A percentile compares a stretch with the other conserved stretches of the same genome.
phyloP scores from a whole-genome alignment of 1,284 basidiomycete genomes.

The Gymnopus androsaceus region DNA sequence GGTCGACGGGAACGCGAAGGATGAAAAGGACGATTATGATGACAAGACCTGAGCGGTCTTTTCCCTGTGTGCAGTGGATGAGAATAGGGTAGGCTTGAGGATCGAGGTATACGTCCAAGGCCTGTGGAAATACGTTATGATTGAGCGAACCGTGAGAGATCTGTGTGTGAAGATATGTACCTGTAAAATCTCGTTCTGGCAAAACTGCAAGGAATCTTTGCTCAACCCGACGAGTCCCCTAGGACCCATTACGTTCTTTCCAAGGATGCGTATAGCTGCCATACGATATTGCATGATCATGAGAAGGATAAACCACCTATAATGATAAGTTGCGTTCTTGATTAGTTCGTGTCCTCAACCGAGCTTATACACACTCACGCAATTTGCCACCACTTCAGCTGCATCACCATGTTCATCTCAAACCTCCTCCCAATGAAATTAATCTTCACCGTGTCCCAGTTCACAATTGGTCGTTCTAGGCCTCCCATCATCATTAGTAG shows the following conservation, averaged over 20 bases:
- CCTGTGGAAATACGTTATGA: background rate
- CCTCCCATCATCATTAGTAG: too few species aligned
- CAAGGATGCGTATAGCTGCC: conserved; percentile 21
- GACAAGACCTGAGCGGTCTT: conserved; percentile 22
- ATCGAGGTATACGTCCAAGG: conserved; percentile 19
- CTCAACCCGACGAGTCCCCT: conserved; percentile 21
- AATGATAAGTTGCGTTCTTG: background rate
- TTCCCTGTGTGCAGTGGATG: conserved; percentile 24
- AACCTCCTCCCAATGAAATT: conserved; percentile 20
- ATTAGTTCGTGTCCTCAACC: background rate
- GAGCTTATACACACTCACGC: conserved; percentile 20
- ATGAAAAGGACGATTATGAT: conserved; percentile 17
- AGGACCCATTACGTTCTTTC: conserved; percentile 19
- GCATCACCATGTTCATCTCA: conserved; percentile 20
- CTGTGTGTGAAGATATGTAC: background rate
- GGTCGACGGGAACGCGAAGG: conserved; percentile 15
- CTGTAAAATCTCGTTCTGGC: conserved; percentile 20
- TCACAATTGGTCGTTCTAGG: background rate
- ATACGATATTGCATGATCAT: conserved; percentile 19
- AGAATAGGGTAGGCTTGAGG: conserved; percentile 21
- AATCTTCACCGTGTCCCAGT: conserved; percentile 22
- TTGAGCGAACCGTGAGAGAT: background rate
- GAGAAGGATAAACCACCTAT: conserved; percentile 20
- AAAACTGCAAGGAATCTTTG: conserved; percentile 21
- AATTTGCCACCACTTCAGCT: conserved; percentile 21